A percentile compares a stretch with the other conserved stretches of the same genome.
phyloP scores from a whole-genome alignment of 2,329 filamentous ascomycete species.

The Lasiodiplodia gonubiensis region DNA sequence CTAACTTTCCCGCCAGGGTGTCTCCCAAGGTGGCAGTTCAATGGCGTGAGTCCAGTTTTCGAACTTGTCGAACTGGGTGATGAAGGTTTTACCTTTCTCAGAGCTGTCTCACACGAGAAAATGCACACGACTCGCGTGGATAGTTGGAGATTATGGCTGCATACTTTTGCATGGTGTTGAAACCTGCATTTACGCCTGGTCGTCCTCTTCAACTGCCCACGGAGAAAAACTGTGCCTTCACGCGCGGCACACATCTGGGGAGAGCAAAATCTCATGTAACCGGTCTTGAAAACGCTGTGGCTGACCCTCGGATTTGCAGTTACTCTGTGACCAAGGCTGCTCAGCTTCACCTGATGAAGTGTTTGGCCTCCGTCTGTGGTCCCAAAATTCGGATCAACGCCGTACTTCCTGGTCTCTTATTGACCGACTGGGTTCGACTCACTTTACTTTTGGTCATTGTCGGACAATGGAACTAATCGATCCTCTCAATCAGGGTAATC shows the following conservation, averaged over 20 bases:
- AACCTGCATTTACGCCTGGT: neutral
- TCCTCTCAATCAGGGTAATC: conserved; percentile 33
- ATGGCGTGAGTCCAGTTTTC: conserved; percentile 55
- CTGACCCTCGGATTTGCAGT: neutral
- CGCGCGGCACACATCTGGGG: neutral
- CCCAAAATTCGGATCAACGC: conserved; percentile 65
- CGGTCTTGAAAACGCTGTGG: neutral
- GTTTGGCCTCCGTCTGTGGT: conserved; percentile 63
- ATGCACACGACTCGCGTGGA: neutral
- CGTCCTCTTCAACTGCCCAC: neutral
- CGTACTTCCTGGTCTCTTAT: conserved; percentile 63
- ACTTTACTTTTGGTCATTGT: neutral
- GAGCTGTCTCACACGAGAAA: neutral
- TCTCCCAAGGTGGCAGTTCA: conserved; percentile 59
- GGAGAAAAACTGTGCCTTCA: neutral
- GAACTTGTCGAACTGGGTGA: neutral
- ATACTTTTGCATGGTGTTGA: neutral
- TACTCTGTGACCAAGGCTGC: conserved; percentile 74
- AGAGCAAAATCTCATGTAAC: neutral
- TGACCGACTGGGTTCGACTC: conserved; percentile 68
- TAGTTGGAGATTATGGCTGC: neutral
- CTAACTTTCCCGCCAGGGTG: conserved; percentile 43
- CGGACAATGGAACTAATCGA: neutral
- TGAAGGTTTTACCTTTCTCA: neutral
- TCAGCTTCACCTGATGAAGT: conserved; percentile 65